A percentile compares a stretch with the other conserved stretches of the same genome.
Conservation (phyloP, 345 rosid species). For the Pistacia vera region DNA sequence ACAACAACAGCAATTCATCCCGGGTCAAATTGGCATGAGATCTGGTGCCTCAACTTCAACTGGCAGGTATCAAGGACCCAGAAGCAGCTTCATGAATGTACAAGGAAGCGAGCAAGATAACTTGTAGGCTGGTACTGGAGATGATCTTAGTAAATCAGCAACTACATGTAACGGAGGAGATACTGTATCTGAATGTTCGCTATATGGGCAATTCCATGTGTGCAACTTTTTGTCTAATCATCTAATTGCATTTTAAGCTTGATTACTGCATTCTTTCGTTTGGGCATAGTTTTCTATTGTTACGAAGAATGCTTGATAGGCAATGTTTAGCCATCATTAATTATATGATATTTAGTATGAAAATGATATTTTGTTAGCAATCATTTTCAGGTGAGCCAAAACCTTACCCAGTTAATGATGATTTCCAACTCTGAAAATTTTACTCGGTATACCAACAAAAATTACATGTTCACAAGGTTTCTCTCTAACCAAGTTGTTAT, state of each 20-base stretch:
- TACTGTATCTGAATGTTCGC: neutral
- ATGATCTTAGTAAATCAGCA: neutral
- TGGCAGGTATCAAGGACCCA: slow-evolving; percentile 15
- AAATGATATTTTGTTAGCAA: too few relatives aligned
- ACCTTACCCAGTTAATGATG: too few relatives aligned
- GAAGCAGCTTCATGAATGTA: slow-evolving; percentile 6
- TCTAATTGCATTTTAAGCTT: neutral
- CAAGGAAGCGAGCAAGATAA: slow-evolving; percentile 13
- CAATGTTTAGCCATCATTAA: too few relatives aligned
- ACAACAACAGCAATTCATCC: slow-evolving; percentile 26
- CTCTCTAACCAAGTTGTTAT: too few relatives aligned
- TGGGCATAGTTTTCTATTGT: too few relatives aligned
- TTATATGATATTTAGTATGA: neutral
- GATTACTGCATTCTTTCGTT: too few relatives aligned
- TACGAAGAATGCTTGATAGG: too few relatives aligned
- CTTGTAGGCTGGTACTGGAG: slow-evolving; percentile 3
- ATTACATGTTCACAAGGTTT: too few relatives aligned
- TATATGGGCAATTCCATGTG: neutral
- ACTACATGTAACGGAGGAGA: neutral
- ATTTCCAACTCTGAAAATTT: too few relatives aligned
- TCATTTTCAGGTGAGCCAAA: too few relatives aligned
- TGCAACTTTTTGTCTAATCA: neutral
- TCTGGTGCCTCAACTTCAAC: slow-evolving; percentile 8
- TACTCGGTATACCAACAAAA: too few relatives aligned
- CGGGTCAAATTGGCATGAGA: slow-evolving; percentile 25